Base-by-base conservation (phyloP, 2,329 filamentous ascomycete species). In the Fusarium sp. region DNA sequence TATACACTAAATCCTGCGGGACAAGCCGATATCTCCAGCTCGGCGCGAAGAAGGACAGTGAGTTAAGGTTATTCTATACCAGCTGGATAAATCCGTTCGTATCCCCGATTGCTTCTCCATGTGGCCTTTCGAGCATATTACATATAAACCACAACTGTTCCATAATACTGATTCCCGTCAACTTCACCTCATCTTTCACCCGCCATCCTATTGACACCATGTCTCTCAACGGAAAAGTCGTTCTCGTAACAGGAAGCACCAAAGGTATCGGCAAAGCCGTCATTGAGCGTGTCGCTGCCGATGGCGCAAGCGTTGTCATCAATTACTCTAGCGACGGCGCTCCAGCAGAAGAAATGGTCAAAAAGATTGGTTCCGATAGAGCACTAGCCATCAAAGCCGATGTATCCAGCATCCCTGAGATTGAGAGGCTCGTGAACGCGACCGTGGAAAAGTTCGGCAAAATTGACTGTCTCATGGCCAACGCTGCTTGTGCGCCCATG, bases 211-310 rank as follows among this genome's bases (percentile, higher is more conserved):
- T 6, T 18, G 4, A 15, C 10, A 45, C 2, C 20, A 63, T 64
- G 58, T 64, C 58, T 8, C 44, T 64, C 1, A 6, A 18, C 0
- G 58, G 58, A 2, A 63, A 64, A 8, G 44, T 63, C 1, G 10
- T 63, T 2, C 29, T 64, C 0, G 58, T 64, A 0, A 64, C 61
- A 2, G 61, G 58, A 0, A 60, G 61, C 3, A 56, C 58, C 6
- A 64, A 63, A 9, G 61, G 61, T 3, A 64, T 57, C 13, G 48
- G 61, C 1, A 64, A 57, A 16, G 61, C 61, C 3, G 61, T 64
- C 3, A 46, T 63, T 0, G 48, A 64, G 6, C 58, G 61, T 5
- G 58, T 56, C 6, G 58, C 29, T 0, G 58, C 61, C 2, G 48
- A 64, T 2, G 61, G 61, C 3, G 61, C 58, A 6, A 64, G 25